Base-by-base conservation (phyloP, 1,284 basidiomycete species). In the Dichomitus squalens region DNA sequence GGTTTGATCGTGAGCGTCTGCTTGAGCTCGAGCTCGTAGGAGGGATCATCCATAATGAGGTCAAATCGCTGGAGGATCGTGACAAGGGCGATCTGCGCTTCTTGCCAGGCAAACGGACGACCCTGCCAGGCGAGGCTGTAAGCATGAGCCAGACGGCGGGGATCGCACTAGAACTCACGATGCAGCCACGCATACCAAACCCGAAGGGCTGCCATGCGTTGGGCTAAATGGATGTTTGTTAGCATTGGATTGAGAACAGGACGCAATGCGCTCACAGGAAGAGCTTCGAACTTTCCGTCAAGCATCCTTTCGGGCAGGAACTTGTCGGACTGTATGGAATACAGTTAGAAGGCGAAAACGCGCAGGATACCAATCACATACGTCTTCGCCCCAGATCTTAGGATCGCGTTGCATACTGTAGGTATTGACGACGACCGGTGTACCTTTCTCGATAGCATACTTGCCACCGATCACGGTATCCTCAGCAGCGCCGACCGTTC, bases 1-100 rank as follows among this genome's bases (percentile, higher is more conserved):
- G 80, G 81, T 67, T 83, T 83, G 67, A 82, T 72, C 0, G 79
- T 82, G 43, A 83, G 68, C 14, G 79, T 75, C 63, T 79, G 76
- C 68, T 76, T 76, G 59, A 81, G 65, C 57, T 75, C 63, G 6
- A 83, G 70, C 38, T 73, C 70, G 59, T 82, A 82, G 5, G 68
- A 64, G 1, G 77, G 75, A 66, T 82, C 76, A 33, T 72, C 72
- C 55, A 78, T 64, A 31, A 72, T 68, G 44, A 82, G 62, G 61
- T 82, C 79, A 66, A 83, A 81, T 25, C 72, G 70, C 64, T 78
- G 76, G 39, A 80, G 67, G 20, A 81, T 69, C 25, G 72, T 69
- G 1, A 75, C 73, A 18, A 83, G 64, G 7, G 75, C 73, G 18
- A 81, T 69, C 47, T 71, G 64, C 2, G 76, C 75, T 67, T 83